Evolutionary conservation across 1,284 basidiomycete genomes (phyloP), one percentile per base, ranked within the genome.

Genomic region (Volvariella surrecta): DNA sequence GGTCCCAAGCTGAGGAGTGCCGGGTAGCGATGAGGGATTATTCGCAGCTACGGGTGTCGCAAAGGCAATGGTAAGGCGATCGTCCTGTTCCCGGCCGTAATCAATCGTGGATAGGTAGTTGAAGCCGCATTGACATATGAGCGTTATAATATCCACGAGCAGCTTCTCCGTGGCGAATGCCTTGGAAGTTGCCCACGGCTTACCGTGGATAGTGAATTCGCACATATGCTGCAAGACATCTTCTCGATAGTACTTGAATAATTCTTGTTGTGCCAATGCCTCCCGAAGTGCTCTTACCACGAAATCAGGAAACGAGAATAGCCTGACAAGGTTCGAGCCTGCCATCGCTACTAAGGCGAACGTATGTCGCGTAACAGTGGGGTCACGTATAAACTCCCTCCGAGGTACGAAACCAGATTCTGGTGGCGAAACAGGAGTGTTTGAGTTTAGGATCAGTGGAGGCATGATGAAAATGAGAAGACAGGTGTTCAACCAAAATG

Each of bases 31-130:
- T 15, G 55, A 46, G 32, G 57, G 37, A 20, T 58, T 49, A 6
- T 55, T 44, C 15, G 56, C 60, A 30, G 50, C 39, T 39, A 50
- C 58, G 30, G 75, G 67, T 45, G 67, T 72, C 13, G 81, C 80
- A 59, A 88, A 86, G 16, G 78, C 70, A 54, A 87, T 71, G 39
- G 75, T 74, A 15, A 87, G 55, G 37, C 78, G 73, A 59, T 88
- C 84, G 52, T 86, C 83, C 41, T 65, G 68, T 59, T 88, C 85
- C 44, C 81, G 70, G 16, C 83, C 85, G 57, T 87, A 88, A 59
- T 87, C 83, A 50, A 88, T 68, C 30, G 72, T 73, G 16, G 82
- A 83, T 13, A 86, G 62, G 52, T 79, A 80, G 20, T 63, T 62
- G 53, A 76, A 83, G 35, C 79, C 79, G 56, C 73, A 72, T 45